Percentiles rank a stretch among this genome's conserved stretches.
Evolutionary conservation across 257 asterid species (phyloP).

Genomic region (Linaria vulgaris): DNA sequence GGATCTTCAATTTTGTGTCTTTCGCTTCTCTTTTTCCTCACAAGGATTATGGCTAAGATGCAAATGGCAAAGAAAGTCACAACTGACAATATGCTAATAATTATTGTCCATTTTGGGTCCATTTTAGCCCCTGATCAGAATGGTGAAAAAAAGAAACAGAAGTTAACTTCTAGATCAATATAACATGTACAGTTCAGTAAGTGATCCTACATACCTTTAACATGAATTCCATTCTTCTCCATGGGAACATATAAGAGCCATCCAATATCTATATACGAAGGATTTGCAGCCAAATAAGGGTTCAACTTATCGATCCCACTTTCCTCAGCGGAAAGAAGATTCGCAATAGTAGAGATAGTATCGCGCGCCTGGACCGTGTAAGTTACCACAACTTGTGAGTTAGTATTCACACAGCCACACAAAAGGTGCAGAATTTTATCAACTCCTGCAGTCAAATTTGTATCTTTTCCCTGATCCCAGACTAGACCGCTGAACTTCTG

Average conservation of each 20-base stretch:
- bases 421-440: slow-evolving; percentile 49
- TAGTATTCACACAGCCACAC: slow-evolving; percentile 66
- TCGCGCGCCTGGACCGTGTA: slow-evolving; percentile 67
- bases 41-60: slow-evolving; percentile 44
- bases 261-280: slow-evolving; percentile 43
- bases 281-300: slow-evolving; percentile 36
- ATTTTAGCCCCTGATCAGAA: slow-evolving; percentile 27
- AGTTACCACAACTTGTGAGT: slow-evolving; percentile 56
- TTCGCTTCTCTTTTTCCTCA: slow-evolving; percentile 37
- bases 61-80: slow-evolving; percentile 55
- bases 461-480: slow-evolving; percentile 46
- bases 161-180: neutral
- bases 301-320: slow-evolving; percentile 50
- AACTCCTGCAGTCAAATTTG: slow-evolving; percentile 19
- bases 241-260: slow-evolving; percentile 70
- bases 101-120: slow-evolving; percentile 48
- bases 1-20: slow-evolving; percentile 37
- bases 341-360: slow-evolving; percentile 46
- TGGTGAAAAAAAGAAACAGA: neutral
- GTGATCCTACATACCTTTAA: slow-evolving; percentile 27
- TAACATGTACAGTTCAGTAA: neutral
- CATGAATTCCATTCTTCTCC: slow-evolving; percentile 46
- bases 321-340: slow-evolving; percentile 47
- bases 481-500: slow-evolving; percentile 55
- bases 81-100: slow-evolving; percentile 43